phyloP scores from a whole-genome alignment of 1,139 yeast genomes.

The Hyphopichia buzzinii region DNA sequence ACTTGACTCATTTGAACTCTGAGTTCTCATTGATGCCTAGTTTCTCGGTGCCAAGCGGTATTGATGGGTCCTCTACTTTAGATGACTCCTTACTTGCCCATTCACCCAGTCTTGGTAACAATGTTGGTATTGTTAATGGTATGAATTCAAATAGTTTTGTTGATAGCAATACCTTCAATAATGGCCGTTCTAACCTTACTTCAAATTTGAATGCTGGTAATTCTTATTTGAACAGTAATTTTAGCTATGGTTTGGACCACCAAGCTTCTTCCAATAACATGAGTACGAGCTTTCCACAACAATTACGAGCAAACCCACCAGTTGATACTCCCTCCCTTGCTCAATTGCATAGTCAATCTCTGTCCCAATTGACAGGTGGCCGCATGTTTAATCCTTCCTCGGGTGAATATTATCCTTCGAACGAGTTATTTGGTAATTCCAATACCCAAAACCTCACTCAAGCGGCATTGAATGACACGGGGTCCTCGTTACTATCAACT shows the following conservation, averaged over 20 bases:
- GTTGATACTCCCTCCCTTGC: background rate
- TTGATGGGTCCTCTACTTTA: background rate
- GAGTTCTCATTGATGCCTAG: constrained; percentile 10
- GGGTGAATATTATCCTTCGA: constrained; percentile 1
- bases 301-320: background rate
- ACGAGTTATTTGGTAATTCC: background rate
- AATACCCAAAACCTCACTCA: background rate
- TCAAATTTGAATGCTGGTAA: constrained; percentile 17
- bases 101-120: background rate
- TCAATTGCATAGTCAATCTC: constrained; percentile 1
- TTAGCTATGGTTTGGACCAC: constrained; percentile 1
- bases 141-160: background rate
- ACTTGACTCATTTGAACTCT: constrained; percentile 13
- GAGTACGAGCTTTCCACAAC: background rate
- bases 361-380: background rate
- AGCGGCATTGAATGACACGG: background rate
- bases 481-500: constrained; percentile 2
- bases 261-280: background rate
- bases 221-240: constrained; percentile 9
- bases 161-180: background rate
- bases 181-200: background rate
- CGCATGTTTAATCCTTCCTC: constrained; percentile 1
- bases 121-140: background rate
- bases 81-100: background rate
- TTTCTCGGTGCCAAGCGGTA: background rate